phyloP scores from a whole-genome alignment of 2,329 filamentous ascomycete species.

The Fusarium duplospermum region DNA sequence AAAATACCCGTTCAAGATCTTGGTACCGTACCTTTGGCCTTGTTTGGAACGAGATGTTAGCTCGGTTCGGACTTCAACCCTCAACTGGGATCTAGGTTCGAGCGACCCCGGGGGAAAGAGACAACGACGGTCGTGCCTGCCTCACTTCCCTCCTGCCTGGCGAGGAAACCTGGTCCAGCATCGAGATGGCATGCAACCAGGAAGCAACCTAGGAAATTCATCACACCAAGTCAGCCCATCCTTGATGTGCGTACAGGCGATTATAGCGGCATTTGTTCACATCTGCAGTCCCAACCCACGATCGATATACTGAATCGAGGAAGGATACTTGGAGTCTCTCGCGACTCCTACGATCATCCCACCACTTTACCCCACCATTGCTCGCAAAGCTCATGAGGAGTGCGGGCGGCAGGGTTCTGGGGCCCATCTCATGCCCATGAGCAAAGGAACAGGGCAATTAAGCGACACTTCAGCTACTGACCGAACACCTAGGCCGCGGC shows the following conservation, averaged over 20 bases:
- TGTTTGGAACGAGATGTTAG: constrained; percentile 13
- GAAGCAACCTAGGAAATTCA: background rate
- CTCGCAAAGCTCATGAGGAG: constrained; percentile 1
- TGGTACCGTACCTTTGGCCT: constrained; percentile 6
- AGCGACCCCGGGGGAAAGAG: constrained; percentile 17
- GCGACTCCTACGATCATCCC: background rate
- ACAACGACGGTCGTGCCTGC: constrained; percentile 14
- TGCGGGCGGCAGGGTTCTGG: background rate
- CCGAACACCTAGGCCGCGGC: background rate
- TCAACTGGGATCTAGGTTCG: constrained; percentile 31
- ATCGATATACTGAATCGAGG: background rate
- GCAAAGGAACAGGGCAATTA: background rate
- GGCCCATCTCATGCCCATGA: background rate
- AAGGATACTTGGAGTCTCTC: background rate
- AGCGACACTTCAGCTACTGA: background rate
- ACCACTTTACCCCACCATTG: background rate
- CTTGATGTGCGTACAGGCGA: background rate
- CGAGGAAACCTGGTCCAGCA: background rate
- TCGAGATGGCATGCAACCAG: background rate
- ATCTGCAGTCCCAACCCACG: background rate
- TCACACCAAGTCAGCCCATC: constrained; percentile 3
- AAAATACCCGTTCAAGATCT: constrained; percentile 3
- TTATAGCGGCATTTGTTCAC: background rate
- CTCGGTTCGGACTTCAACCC: constrained; percentile 13
- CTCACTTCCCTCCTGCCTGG: background rate